phyloP scores from a whole-genome alignment of 2,329 filamentous ascomycete species.

The Talaromyces marneffei region DNA sequence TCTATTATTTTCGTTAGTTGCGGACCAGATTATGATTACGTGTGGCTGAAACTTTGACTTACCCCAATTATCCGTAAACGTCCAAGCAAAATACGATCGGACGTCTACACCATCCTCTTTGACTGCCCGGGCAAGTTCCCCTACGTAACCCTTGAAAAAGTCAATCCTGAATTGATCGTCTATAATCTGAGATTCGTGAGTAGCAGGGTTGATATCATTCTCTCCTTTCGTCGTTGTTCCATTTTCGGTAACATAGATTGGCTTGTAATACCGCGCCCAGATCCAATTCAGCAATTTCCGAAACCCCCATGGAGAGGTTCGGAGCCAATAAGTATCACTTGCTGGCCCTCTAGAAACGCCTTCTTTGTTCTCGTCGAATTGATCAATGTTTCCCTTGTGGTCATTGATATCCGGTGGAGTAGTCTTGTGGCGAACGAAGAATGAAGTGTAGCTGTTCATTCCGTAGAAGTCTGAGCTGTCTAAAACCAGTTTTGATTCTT shows the following conservation, averaged over 20 bases:
- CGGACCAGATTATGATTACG: neutral
- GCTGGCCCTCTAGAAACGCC: conserved; percentile 69
- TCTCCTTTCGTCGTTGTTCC: conserved; percentile 74
- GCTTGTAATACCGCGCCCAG: conserved; percentile 63
- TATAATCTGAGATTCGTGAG: conserved; percentile 61
- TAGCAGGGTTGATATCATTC: conserved; percentile 41
- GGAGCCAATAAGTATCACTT: conserved; percentile 72
- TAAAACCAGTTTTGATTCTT: conserved; percentile 62
- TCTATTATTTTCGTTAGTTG: conserved; percentile 58
- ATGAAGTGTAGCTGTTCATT: conserved; percentile 82
- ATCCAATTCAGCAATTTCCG: conserved; percentile 66
- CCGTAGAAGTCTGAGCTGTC: conserved; percentile 83
- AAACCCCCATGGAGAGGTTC: conserved; percentile 68
- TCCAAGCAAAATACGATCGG: conserved; percentile 73
- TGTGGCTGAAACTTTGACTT: conserved; percentile 25
- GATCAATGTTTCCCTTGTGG: conserved; percentile 66
- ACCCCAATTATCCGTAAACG: conserved; percentile 59
- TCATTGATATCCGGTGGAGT: conserved; percentile 51
- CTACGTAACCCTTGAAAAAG: conserved; percentile 69
- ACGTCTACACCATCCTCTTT: conserved; percentile 66
- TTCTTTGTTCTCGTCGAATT: conserved; percentile 59
- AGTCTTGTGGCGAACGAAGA: conserved; percentile 68
- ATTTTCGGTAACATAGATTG: conserved; percentile 80
- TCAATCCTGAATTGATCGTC: conserved; percentile 69
- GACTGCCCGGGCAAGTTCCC: conserved; percentile 56